These are phyloP conservation scores for Monosporascus sp. DNA, from an alignment of 2,329 filamentous ascomycete species.

Conservation along the genomic window DNA sequence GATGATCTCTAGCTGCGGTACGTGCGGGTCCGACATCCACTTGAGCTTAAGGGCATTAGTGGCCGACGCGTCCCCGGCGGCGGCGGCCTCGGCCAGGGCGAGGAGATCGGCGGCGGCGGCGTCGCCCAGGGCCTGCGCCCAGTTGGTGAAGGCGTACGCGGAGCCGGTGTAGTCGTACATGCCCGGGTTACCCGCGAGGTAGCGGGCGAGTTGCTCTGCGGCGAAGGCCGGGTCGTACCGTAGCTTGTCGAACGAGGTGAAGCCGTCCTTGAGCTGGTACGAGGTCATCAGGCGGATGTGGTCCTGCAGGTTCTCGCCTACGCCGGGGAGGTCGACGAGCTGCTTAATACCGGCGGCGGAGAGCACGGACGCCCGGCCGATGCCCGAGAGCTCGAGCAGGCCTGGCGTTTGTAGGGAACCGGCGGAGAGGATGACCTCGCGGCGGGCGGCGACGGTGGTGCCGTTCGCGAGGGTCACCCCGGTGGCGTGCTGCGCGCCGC, in stretches of 20 bases:
- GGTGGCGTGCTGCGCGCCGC: slow-evolving; percentile 23
- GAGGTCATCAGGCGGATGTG: slow-evolving; percentile 19
- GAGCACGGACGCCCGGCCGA: slow-evolving; percentile 45
- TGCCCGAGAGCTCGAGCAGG: slow-evolving; percentile 56
- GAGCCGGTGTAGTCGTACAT: no score
- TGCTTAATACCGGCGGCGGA: slow-evolving; percentile 35
- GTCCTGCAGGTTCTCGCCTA: slow-evolving; percentile 48
- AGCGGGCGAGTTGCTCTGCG: no score
- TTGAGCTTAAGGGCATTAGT: no score
- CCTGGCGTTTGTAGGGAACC: slow-evolving; percentile 54
- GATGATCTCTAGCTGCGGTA: no score
- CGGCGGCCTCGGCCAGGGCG: no score
- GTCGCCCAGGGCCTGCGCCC: no score
- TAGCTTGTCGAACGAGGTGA: background rate
- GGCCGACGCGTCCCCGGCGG: no score
- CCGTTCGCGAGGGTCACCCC: slow-evolving; percentile 35
- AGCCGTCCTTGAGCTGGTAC: background rate
- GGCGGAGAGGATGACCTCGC: slow-evolving; percentile 55
- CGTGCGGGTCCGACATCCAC: no score
- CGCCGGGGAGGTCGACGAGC: slow-evolving; percentile 37
- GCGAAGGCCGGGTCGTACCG: no score
- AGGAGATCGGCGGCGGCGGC: no score
- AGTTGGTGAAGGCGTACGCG: no score
- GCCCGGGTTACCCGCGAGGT: no score
- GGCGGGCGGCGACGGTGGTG: slow-evolving; percentile 24